Evolutionary conservation across 495 filamentous ascomycete genomes (phyloP), one percentile per base, ranked within the genome.

Genomic region (Penicillium cosmopolitanum): DNA sequence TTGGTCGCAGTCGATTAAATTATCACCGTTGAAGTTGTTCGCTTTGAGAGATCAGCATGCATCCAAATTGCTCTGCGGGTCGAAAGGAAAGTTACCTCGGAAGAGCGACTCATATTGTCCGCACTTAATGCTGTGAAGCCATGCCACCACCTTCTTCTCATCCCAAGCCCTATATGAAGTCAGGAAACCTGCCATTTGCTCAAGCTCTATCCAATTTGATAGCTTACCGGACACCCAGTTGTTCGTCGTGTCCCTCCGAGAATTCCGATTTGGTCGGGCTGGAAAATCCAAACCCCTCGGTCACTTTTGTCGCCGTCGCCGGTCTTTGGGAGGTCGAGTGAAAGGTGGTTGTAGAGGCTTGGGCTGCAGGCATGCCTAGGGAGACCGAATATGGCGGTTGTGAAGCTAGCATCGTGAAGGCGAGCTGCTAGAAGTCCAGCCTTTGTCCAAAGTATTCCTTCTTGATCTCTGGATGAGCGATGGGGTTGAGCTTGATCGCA

Each of bases 21-120:
- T 97, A 73, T 96, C 92, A 54, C 95, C 95, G 67, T 92, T 98
- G 77, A 99, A 96, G 68, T 97, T 90, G 67, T 99, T 96, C 57
- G 85, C 87, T 88, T 51, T 4, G 43, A 28, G 23, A 19, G 18
- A 51, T 66, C 15, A 66, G 48, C 18, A 12, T 56, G 11, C 21
- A 19, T 31, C 13, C 31, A 8, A 21, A 31, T 16, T 42, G 16
- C 42, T n/a, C n/a, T 44, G 42, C 21, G 42, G 48, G 21, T n/a
- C 50, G 15, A 51, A 9, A 43, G 31, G 50, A 43, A 54, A 67
- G 62, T 33, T 77, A 88, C 86, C 86, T 79, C 88, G 87, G 67
- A 99, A 99, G 31, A 97, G 73, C 60, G 89, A 84, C 69, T 96
- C 92, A 75, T 99, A 98, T 68, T 99, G 91, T 52, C 86, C 84